phyloP scores from a whole-genome alignment of 306 rosid species.

The Quercus dentata region DNA sequence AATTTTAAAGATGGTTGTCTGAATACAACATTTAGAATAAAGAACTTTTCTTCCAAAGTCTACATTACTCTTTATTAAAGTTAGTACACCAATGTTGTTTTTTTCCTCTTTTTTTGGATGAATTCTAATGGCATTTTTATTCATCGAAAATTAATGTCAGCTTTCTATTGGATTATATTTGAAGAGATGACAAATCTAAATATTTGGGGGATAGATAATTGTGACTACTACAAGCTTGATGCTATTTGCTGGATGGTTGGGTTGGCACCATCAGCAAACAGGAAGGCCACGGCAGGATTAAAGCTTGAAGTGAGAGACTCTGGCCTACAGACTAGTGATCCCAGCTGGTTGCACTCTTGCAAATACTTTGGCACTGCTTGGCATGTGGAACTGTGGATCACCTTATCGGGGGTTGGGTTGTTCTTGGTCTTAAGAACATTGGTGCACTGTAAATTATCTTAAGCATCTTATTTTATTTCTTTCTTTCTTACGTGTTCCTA shows the following conservation, averaged over 20 bases:
- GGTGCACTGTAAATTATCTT: constrained; percentile 56
- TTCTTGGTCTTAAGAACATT: constrained; percentile 84
- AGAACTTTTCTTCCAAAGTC: no score
- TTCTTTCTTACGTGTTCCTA: neutral
- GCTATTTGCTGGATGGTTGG: constrained; percentile 95
- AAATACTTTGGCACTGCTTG: constrained; percentile 52
- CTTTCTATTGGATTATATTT: no score
- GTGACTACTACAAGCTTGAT: constrained; percentile 77
- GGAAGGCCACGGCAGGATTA: constrained; percentile 89
- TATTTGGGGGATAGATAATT: constrained; percentile 50
- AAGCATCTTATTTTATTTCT: neutral
- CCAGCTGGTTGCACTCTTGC: constrained; percentile 97
- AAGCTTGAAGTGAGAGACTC: constrained; percentile 90
- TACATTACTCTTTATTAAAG: no score
- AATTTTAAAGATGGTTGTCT: neutral
- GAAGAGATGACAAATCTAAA: neutral
- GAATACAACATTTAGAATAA: no score
- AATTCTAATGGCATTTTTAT: no score
- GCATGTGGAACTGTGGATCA: constrained; percentile 90
- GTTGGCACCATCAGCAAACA: constrained; percentile 91
- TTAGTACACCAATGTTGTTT: no score
- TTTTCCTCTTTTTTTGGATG: no score
- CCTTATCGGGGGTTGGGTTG: constrained; percentile 92
- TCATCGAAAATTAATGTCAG: no score
- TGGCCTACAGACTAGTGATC: constrained; percentile 88